Evolutionary conservation across 805 yeast genomes (phyloP), one percentile per base, ranked within the genome.

Genomic region (Starmerella geochares): DNA sequence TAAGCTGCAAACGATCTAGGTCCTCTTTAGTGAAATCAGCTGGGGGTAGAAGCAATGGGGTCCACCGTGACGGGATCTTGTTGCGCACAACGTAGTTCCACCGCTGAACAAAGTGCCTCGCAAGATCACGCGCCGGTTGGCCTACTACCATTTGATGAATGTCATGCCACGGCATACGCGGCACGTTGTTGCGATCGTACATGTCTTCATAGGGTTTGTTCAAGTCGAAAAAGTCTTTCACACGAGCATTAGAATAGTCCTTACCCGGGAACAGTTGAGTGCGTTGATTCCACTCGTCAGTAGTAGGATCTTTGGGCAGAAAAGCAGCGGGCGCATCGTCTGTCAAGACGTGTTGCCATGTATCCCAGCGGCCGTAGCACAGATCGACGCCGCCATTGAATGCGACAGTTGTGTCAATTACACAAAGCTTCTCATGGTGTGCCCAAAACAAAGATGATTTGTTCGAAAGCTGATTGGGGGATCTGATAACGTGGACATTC

Each of bases 161-260:
- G 73, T 92, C 99, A 66, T 92, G 99, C 99, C 98, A 92, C 9
- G 98, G 98, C 99, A 92, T 92, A 59, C 99, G 77, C 2, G 98
- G 97, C 19, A 77, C 74, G 17, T 65, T 65, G 14, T 75, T 71
- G 53, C 99, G 75, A 65, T 92, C 94, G 62, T 86, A 86, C 92
- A 90, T 83, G 20, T 86, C 85, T 46, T 86, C 94, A 60, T 81
- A 86, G 2, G 98, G 97, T 58, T 80, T 78, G 55, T 87, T 86
- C 51, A 92, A 72, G 3, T 75, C 81, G 61, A 65, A 76, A 63
- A 92, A 92, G 64, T 92, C 99, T 60, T 82, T 81, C 14, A 84
- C 86, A 56, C 98, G 76, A 2, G 98, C 95, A 64, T 92, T 92
- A 0, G 97, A 88, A 64, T 92, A 92, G 67, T 92, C 99, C 61